Evolutionary conservation across 805 yeast genomes (phyloP), one percentile per base, ranked within the genome.

Genomic region (Pichia membranifaciens): DNA sequence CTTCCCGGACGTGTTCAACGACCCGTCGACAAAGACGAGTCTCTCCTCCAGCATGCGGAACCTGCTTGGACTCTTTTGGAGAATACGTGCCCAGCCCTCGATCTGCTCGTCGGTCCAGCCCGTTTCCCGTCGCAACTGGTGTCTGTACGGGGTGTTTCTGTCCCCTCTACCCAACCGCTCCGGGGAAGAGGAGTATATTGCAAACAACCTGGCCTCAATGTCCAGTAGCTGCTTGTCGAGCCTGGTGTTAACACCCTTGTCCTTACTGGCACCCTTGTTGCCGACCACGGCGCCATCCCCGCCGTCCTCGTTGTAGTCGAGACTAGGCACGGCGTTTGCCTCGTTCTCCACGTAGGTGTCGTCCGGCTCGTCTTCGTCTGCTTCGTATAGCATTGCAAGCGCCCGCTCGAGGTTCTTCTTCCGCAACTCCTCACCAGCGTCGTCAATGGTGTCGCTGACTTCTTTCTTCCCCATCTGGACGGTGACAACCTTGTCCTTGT

Each of bases 11-110:
- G 51, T 42, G 47, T 65, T 65, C 35, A 60, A 45, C 2, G 61
- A 53, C 1, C 59, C 59, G 29, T 79, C 79, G 51, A 61, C 67
- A n/a, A 55, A 59, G 49, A 79, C 68, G 54, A 69, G 81, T 52
- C 75, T 75, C 44, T 81, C 83, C 56, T 86, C 95, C 48, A 86
- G 60, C 2, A 78, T 49, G 54, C 76, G 75, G 53, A 76, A 82
- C 48, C 85, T 71, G 38, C 71, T 70, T 0, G 93, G 88, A 38
- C 81, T 76, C 56, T 76, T 77, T 44, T 78, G 73, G 17, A 89
- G 60, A 84, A 85, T 84, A 47, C 84, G 68, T 1, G 84, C 83
- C 97, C 97, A 91, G 0, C 96, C 96, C 70, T 90, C 96, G 41
- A 91, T 79, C 61, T 87, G 96, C 58, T 88, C 96, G 63, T 89